Evolutionary conservation across 169 alveolate genomes (phyloP), one percentile per base, ranked within the genome.

Genomic region (Plasmodium vivax): DNA sequence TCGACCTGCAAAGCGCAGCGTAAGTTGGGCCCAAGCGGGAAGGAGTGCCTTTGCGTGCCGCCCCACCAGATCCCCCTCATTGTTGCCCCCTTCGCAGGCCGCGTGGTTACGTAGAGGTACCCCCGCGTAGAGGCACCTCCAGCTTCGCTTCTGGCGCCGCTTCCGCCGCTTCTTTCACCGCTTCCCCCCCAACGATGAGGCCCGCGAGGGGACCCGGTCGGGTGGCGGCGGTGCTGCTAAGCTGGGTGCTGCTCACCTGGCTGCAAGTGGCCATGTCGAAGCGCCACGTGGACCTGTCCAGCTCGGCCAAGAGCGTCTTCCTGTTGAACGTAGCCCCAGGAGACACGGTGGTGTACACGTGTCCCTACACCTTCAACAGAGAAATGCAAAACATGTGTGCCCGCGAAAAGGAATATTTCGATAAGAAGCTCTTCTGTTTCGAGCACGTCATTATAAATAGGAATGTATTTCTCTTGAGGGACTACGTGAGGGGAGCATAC

Each of bases 331-430:
- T 58, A 51, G 38, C 4, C 14, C 82, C 93, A 56, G 93, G 93
- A 19, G 93, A 87, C n/a, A 79, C 85, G 7, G 73, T 75, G 19
- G 93, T 41, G 16, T 87, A 56, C 81, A 34, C 85, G 9, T 87
- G 93, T 47, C 93, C 93, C 2, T 87, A 87, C 47, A 75, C 16
- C 12, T n/a, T 79, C 4, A 32, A 75, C 43, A 16, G 38, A 38
- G 82, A 75, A 12, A n/a, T 74, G 38, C 1, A 58, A 34, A 19
- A 34, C 30, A 51, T 23, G 12, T 23, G 51, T 51, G 82, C 54
- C 1, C 23, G 45, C 7, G 93, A 87, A 23, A 30, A 71, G 38
- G 74, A 87, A 7, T 27, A 3, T 32, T 75, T 74, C 27, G 88
- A 87, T 1, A 23, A 32, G 14, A 56, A 51, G 4, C 2, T 51